Evolutionary conservation across 495 filamentous ascomycete species (phyloP), one percentile per base, ranked within the genome.

Genomic region (Xylaria curta): DNA sequence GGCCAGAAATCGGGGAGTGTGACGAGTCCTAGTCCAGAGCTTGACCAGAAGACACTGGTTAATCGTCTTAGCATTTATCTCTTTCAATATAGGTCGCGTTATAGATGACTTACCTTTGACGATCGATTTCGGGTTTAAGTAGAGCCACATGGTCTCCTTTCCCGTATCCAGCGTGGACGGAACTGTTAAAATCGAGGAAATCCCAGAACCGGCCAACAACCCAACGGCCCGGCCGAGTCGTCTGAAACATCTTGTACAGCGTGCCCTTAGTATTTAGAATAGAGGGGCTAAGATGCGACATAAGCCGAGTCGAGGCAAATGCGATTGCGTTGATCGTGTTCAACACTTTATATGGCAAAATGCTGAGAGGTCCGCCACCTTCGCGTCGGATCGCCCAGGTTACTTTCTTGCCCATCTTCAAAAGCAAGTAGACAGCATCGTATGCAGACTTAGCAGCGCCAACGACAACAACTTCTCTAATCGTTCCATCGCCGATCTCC

Each of bases 381-480:
- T 78, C 79, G 3, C 71, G 72, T 4, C 85, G 82, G 62, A 82
- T 83, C 36, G 85, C 74, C 85, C 83, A 85, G 42, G 81, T 78
- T 3, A 87, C 85, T 44, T 81, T 76, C 71, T 85, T 85, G 3
- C 85, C 85, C 6, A 75, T 72, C 28, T 79, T 75, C 0, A 80
- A 72, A 19, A 82, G 79, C 62, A 84, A 72, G 59, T 81, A 83
- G 17, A 81, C 82, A 7, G 83, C 80, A 66, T 87, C 85, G 59
- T 80, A 83, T 1, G 84, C 81, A 8, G 83, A 85, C 72, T 87
- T 87, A 5, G 79, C 81, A 10, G 79, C 85, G 1, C 85, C 85
- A 17, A 85, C 74, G 8, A 87, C 82, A 17, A 81, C 80, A 0
- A 82, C 80, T 0, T 67, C 71, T n/a, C 76, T 53, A 9, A 82